Percentiles rank a stretch among this genome's conserved stretches.
Evolutionary conservation across 1,284 basidiomycete genomes (phyloP).

Genomic region (Melanopsichium pennsylvanicum): DNA sequence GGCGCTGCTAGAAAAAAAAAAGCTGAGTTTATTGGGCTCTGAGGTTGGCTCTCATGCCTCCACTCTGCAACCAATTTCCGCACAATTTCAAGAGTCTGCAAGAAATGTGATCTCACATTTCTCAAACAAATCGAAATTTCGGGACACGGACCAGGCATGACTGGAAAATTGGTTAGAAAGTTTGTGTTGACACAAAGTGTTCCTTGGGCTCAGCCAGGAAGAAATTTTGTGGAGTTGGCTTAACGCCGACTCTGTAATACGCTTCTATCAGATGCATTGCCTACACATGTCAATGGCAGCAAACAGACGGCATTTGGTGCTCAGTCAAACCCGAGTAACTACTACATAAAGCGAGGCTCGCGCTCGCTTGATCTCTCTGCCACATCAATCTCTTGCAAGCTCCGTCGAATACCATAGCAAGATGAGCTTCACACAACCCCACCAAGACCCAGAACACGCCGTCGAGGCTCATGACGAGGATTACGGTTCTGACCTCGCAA

Average conservation of each 20-base stretch:
- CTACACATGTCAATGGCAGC: background rate
- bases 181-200: conserved; percentile 1
- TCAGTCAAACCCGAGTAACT: too few relatives aligned
- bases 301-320: background rate
- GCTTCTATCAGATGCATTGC: conserved; percentile 5
- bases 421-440: conserved; percentile 32
- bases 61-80: background rate
- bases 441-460: conserved; percentile 12
- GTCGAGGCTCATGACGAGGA: conserved; percentile 42
- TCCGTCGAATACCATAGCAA: background rate
- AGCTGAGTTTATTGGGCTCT: conserved; percentile 5
- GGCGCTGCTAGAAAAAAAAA: too few relatives aligned
- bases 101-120: background rate
- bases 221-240: conserved; percentile 16
- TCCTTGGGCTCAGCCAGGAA: background rate
- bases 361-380: too few relatives aligned
- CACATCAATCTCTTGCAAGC: too few relatives aligned
- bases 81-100: background rate
- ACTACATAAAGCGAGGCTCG: background rate
- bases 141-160: background rate
- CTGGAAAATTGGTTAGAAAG: background rate
- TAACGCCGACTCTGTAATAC: conserved; percentile 3
- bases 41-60: conserved; percentile 13
- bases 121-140: background rate
- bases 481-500: conserved; percentile 36